Percentiles rank a stretch among this genome's conserved stretches.
Conservation (phyloP, 768 basidiomycete genomes). For the Pulveroboletus sp. region DNA sequence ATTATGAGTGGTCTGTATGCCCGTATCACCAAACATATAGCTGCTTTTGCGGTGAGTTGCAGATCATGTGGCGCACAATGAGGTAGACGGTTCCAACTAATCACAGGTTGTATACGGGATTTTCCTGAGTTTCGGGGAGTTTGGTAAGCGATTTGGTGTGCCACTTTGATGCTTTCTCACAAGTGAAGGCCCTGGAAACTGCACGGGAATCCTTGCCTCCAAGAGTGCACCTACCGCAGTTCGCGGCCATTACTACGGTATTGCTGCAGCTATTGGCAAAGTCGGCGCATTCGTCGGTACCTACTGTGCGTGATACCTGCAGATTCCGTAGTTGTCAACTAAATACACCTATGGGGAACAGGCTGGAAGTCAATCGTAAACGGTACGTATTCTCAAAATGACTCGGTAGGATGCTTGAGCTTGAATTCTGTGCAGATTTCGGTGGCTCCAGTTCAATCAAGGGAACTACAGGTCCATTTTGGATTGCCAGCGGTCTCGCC, state of each 20-base stretch:
- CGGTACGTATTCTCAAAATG: conserved; percentile 35
- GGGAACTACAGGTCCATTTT: conserved; percentile 85
- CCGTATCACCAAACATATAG: conserved; percentile 59
- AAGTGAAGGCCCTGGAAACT: conserved; percentile 72
- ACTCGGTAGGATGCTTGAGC: neutral
- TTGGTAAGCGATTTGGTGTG: conserved; percentile 44
- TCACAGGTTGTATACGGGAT: conserved; percentile 80
- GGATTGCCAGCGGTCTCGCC: conserved; percentile 83
- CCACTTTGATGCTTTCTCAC: neutral
- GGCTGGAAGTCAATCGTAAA: conserved; percentile 67
- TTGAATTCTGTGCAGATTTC: conserved; percentile 42
- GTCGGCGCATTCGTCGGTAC: conserved; percentile 82
- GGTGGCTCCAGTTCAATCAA: conserved; percentile 48
- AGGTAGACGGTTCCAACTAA: neutral
- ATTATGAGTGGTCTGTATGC: conserved; percentile 84
- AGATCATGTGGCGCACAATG: neutral
- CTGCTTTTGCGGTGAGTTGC: conserved; percentile 64
- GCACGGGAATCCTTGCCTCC: conserved; percentile 78
- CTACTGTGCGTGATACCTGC: conserved; percentile 51
- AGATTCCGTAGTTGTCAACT: neutral
- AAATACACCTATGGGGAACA: conserved; percentile 20
- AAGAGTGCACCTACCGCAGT: conserved; percentile 86
- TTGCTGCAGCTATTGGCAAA: conserved; percentile 85
- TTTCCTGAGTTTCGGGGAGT: conserved; percentile 86
- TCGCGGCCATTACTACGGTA: conserved; percentile 83